Percentiles rank a stretch among this genome's conserved stretches.
phyloP scores from a whole-genome alignment of 495 filamentous ascomycete species.

The Astrocystis sublimbata region DNA sequence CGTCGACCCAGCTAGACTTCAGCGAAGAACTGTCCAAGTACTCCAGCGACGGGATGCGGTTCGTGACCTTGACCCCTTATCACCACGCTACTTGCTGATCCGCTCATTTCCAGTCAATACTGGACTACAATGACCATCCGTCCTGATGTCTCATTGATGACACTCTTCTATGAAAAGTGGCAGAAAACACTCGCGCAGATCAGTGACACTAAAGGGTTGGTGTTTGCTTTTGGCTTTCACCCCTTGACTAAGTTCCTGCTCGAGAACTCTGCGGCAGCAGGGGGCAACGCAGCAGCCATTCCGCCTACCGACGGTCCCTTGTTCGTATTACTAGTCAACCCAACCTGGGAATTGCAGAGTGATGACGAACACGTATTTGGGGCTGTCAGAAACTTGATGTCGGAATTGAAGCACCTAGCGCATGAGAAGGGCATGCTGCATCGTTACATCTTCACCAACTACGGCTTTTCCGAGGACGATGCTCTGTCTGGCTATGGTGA shows the following conservation, averaged over 20 bases:
- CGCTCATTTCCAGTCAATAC: slow-evolving; percentile 7
- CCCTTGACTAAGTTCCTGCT: slow-evolving; percentile 28
- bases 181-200: slow-evolving; percentile 12
- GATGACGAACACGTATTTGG: slow-evolving; percentile 21
- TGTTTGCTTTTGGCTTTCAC: slow-evolving; percentile 28
- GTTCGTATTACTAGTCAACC: slow-evolving; percentile 25
- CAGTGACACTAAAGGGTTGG: slow-evolving; percentile 14
- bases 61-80: not conserved
- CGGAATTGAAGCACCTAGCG: slow-evolving; percentile 4
- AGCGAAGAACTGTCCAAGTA: slow-evolving; percentile 16
- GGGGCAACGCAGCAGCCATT: slow-evolving; percentile 35
- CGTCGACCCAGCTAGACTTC: slow-evolving; percentile 10
- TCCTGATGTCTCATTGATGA: slow-evolving; percentile 13
- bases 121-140: slow-evolving; percentile 16
- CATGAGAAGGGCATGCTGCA: slow-evolving; percentile 27
- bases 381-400: slow-evolving; percentile 7
- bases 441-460: slow-evolving; percentile 39
- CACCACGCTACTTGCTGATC: not conserved
- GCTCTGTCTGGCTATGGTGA: slow-evolving; percentile 50
- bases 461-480: slow-evolving; percentile 44
- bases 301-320: slow-evolving; percentile 22
- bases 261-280: slow-evolving; percentile 22
- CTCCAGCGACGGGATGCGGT: slow-evolving; percentile 13
- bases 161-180: slow-evolving; percentile 17
- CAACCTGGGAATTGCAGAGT: slow-evolving; percentile 5